A percentile compares a stretch with the other conserved stretches of the same genome.
Evolutionary conservation across 2,329 filamentous ascomycete species (phyloP).

Genomic region (Ceratocystis variospora): DNA sequence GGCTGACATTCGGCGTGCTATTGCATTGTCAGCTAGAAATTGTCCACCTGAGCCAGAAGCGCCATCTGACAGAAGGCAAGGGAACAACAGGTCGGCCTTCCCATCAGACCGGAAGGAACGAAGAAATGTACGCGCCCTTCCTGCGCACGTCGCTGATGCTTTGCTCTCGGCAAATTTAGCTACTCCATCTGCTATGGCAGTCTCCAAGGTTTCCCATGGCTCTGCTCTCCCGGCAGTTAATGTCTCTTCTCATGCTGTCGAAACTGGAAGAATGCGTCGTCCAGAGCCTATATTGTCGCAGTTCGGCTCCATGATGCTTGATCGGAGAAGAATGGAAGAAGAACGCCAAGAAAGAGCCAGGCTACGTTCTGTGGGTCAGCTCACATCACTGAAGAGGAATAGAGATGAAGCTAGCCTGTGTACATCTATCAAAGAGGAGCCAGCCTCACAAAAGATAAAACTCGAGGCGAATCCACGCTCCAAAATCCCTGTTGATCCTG

Average conservation of each 20-base stretch:
- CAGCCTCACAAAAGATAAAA: background rate
- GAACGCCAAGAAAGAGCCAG: constrained; percentile 54
- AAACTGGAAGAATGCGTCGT: background rate
- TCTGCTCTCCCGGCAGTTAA: background rate
- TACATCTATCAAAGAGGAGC: constrained; percentile 2
- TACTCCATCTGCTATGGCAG: constrained; percentile 16
- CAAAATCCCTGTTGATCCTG: background rate
- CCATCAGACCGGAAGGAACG: background rate
- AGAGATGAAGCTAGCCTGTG: constrained; percentile 2
- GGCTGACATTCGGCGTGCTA: constrained; percentile 45
- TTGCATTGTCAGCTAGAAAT: constrained; percentile 41
- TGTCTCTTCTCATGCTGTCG: background rate
- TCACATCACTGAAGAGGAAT: constrained; percentile 1
- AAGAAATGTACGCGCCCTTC: constrained; percentile 3
- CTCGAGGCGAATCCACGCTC: background rate
- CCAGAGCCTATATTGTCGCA: background rate
- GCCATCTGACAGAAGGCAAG: constrained; percentile 12
- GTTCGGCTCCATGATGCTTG: constrained; percentile 39
- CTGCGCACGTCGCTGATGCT: constrained; percentile 12
- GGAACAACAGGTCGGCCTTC: background rate
- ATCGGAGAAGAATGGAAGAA: constrained; percentile 74
- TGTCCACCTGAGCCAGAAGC: constrained; percentile 14
- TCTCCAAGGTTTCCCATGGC: constrained; percentile 1
- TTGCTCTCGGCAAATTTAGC: constrained; percentile 15
- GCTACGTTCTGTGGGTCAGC: background rate